Evolutionary conservation across 495 filamentous ascomycete genomes (phyloP).

Genomic region (Penicillium paradoxum): DNA sequence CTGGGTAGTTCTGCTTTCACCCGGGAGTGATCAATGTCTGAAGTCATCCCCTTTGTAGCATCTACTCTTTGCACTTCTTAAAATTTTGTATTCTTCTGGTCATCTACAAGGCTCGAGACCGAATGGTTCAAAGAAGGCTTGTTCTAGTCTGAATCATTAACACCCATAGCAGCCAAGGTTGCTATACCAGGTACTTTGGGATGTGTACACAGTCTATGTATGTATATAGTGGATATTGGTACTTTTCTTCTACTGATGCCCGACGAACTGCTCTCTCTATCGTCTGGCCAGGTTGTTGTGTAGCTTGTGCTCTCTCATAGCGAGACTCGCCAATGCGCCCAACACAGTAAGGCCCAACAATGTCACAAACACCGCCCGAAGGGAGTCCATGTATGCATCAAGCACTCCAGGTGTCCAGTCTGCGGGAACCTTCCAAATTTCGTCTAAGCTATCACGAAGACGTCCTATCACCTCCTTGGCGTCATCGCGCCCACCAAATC

Average conservation of each 20-base stretch:
- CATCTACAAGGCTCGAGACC: neutral
- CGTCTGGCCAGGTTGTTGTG: slow-evolving; percentile 63
- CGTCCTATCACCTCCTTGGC: slow-evolving; percentile 63
- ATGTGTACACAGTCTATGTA: neutral
- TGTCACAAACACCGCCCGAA: slow-evolving; percentile 70
- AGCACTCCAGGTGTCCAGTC: slow-evolving; percentile 69
- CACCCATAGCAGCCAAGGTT: neutral
- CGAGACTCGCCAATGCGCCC: slow-evolving; percentile 54
- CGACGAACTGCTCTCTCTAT: slow-evolving; percentile 9
- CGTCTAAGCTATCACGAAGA: slow-evolving; percentile 70
- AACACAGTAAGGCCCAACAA: slow-evolving; percentile 56
- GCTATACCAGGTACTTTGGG: neutral
- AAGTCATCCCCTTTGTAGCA: neutral
- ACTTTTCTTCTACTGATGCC: neutral
- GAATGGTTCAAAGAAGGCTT: neutral
- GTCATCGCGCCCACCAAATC: slow-evolving; percentile 60
- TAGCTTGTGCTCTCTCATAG: slow-evolving; percentile 75
- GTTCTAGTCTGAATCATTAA: neutral
- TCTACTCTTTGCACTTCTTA: neutral
- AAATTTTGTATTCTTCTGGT: neutral
- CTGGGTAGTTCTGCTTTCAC: neutral
- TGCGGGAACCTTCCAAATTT: slow-evolving; percentile 61
- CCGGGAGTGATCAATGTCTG: neutral
- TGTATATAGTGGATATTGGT: neutral
- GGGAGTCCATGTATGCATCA: slow-evolving; percentile 68